Evolutionary conservation across 129 eudicot genomes (phyloP).

Genomic region (Flaveria brownii): DNA sequence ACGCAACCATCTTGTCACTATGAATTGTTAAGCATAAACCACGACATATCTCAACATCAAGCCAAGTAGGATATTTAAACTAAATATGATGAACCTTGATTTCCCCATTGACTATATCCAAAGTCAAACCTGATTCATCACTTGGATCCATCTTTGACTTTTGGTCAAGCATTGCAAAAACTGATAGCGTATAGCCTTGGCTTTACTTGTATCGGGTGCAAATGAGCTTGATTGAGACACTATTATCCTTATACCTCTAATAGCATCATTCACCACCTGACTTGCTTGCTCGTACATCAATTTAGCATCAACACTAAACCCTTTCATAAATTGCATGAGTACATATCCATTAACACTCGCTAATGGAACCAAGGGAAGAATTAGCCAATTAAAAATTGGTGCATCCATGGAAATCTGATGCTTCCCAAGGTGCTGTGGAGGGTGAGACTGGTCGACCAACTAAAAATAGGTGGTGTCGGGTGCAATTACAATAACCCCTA

Average conservation of each 20-base stretch:
- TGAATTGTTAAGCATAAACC: conserved; percentile 65
- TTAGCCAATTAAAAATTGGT: not conserved
- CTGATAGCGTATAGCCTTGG: conserved; percentile 61
- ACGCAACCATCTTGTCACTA: conserved; percentile 66
- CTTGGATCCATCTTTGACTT: conserved; percentile 69
- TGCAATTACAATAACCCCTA: too few relatives aligned
- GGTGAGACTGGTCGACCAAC: too few relatives aligned
- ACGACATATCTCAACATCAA: conserved; percentile 59
- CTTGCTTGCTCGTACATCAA: conserved; percentile 81
- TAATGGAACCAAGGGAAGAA: conserved; percentile 66
- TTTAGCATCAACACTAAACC: conserved; percentile 91
- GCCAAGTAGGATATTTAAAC: conserved; percentile 76
- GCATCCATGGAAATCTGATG: too few relatives aligned
- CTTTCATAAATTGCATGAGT: conserved; percentile 62
- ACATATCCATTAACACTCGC: conserved; percentile 52
- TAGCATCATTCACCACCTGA: conserved; percentile 84
- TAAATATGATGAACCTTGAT: conserved; percentile 61
- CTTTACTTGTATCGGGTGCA: conserved; percentile 72
- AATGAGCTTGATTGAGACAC: conserved; percentile 75
- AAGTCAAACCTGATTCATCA: conserved; percentile 57
- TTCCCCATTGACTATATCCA: conserved; percentile 61
- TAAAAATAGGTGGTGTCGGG: too few relatives aligned
- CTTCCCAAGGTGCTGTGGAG: too few relatives aligned
- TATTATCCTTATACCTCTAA: conserved; percentile 72
- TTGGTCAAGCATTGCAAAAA: conserved; percentile 70